phyloP scores from a whole-genome alignment of 805 yeast genomes.

The Kuraishia piskuri region DNA sequence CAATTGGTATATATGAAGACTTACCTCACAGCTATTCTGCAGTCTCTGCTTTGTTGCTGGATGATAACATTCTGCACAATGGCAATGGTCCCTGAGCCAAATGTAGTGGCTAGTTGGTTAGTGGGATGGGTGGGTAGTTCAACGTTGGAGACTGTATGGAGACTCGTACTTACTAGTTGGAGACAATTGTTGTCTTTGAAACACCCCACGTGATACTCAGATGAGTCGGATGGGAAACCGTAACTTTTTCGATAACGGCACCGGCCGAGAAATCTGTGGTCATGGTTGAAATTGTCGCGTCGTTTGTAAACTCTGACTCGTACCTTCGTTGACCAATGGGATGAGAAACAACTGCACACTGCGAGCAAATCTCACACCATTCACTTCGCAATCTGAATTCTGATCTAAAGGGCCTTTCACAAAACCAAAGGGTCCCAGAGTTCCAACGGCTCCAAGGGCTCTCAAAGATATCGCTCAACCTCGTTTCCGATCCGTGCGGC shows the following conservation, averaged over 20 bases:
- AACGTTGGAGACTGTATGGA: constrained; percentile 2
- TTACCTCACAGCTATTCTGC: constrained; percentile 40
- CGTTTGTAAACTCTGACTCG: too few relatives aligned
- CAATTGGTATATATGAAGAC: constrained; percentile 15
- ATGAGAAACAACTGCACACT: too few relatives aligned
- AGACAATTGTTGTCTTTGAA: neutral
- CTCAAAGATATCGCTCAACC: neutral
- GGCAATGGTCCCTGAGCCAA: constrained; percentile 63
- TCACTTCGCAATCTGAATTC: too few relatives aligned
- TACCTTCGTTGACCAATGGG: too few relatives aligned
- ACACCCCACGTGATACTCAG: neutral
- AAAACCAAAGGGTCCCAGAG: too few relatives aligned
- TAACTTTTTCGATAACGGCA: neutral
- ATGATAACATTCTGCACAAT: constrained; percentile 46
- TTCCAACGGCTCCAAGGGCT: too few relatives aligned
- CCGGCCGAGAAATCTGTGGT: neutral
- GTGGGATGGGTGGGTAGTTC: neutral
- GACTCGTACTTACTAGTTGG: neutral
- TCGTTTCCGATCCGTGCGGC: neutral
- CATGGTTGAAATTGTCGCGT: neutral
- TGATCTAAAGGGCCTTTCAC: too few relatives aligned
- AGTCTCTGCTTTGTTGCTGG: constrained; percentile 50
- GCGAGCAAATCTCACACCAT: too few relatives aligned
- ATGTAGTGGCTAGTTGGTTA: constrained; percentile 29
- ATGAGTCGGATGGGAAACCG: neutral